Conservation (phyloP, 495 filamentous ascomycete genomes). For the Lentithecium fluviatile region DNA sequence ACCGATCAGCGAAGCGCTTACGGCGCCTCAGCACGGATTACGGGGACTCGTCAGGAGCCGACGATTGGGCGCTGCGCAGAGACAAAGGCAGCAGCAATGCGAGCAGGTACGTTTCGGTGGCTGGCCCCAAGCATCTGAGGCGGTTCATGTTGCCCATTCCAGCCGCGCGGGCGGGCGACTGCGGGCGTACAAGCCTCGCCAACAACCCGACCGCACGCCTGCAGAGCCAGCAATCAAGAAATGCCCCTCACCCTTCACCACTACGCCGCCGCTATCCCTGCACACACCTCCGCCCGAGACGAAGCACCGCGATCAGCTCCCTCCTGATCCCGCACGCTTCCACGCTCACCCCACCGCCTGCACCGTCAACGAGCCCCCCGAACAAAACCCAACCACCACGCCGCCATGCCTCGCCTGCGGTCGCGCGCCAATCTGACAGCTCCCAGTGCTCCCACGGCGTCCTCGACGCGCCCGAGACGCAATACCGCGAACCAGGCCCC, state of each 20-base stretch:
- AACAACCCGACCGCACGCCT: conserved; percentile 13
- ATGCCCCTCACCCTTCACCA: conserved; percentile 13
- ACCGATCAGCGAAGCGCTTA: conserved; percentile 44
- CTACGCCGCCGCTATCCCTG: conserved; percentile 18
- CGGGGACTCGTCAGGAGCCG: conserved; percentile 42
- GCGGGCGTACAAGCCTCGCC: conserved; percentile 27
- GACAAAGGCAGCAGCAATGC: conserved; percentile 18
- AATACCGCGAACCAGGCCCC: conserved; percentile 43
- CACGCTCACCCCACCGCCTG: conserved; percentile 4
- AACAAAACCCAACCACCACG: background rate
- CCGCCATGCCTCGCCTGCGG: conserved; percentile 53
- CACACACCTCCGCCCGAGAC: conserved; percentile 2
- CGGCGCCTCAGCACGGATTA: conserved; percentile 49
- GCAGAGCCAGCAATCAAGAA: conserved; percentile 9
- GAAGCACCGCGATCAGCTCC: conserved; percentile 12
- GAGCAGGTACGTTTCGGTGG: conserved; percentile 34
- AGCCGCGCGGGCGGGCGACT: conserved; percentile 9
- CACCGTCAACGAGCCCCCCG: background rate
- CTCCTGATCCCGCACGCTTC: conserved; percentile 13
- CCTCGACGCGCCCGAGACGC: conserved; percentile 39
- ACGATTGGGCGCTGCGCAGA: conserved; percentile 38
- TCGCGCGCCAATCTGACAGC: conserved; percentile 48
- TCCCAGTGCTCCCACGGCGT: conserved; percentile 43
- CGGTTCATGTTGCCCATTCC: conserved; percentile 5
- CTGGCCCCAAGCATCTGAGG: conserved; percentile 11